Evolutionary conservation across 768 basidiomycete species (phyloP).

Genomic region (Lactifluus subvellereus): DNA sequence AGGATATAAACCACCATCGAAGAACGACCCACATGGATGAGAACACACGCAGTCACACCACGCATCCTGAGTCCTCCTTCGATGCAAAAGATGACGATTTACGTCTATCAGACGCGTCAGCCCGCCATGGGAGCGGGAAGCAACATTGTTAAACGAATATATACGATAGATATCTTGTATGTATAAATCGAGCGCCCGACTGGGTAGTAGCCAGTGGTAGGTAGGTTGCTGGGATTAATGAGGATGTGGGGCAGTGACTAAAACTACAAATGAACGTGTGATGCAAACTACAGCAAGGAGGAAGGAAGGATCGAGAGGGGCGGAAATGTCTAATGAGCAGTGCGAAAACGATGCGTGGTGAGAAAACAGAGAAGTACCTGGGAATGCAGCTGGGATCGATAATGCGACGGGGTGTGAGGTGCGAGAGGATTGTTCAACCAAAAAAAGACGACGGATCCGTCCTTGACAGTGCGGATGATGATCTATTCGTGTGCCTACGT

Average conservation of each 20-base stretch:
- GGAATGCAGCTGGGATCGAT: background rate
- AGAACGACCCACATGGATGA: too few species aligned
- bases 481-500: constrained; percentile 1
- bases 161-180: constrained; percentile 2
- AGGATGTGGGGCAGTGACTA: background rate
- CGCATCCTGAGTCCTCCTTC: too few species aligned
- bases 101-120: background rate
- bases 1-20: too few species aligned
- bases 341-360: background rate
- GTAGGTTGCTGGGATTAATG: background rate
- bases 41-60: too few species aligned
- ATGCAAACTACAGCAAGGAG: background rate
- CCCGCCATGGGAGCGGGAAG: background rate
- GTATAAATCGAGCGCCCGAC: constrained; percentile 1
- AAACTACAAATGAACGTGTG: constrained; percentile 4
- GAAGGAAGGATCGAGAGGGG: background rate
- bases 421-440: background rate
- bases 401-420: background rate
- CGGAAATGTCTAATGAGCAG: constrained; percentile 3
- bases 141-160: constrained; percentile 1
- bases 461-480: background rate
- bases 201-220: background rate
- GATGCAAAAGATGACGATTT: background rate
- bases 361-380: constrained; percentile 10
- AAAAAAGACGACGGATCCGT: background rate